Evolutionary conservation across 371 early-diverging fungal species (phyloP), one percentile per base, ranked within the genome.

Genomic region (Rozella allomycis): DNA sequence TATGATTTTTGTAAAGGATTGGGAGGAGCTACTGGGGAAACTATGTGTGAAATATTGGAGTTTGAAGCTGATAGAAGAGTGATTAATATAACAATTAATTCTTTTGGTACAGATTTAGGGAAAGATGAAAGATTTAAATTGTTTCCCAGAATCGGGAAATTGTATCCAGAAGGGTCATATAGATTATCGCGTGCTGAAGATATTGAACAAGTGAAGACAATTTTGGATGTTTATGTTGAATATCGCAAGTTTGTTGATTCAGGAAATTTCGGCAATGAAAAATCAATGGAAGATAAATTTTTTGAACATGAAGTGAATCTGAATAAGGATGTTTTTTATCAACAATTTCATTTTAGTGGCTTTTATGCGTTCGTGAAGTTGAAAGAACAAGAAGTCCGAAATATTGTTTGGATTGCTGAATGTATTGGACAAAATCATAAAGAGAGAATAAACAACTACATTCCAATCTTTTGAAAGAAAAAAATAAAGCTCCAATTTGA

Each of bases 371-470:
- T 78, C 67, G 58, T 97, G 34, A 83, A 81, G 52, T 62, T 98
- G 34, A 94, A 91, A 69, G 99, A 98, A 50, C 94, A 97, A 49
- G 97, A 97, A 58, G 80, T 99, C 33, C 70, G 94, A 39, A 98
- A 94, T 58, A 82, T 98, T 49, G 77, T 94, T 31, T 97, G 96
- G 94, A 88, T 98, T 40, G 79, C 91, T 18, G 98, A 98, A 58
- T 99, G 99, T 55, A 88, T 99, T 47, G 69, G 83, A 20, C 97
- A 94, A 58, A 76, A 84, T 37, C 86, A 91, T 45, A 85, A 78
- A 63, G 87, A 87, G 34, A 64, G 78, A 45, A 83, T 93, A 54
- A 71, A 67, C 57, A 80, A 74, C 46, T 91, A 84, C 53, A 84
- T 90, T 32, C 66, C 78, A 17, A 80, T 85, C 30, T 79, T 76